Base-by-base conservation (phyloP, 768 basidiomycete species). In the Phanerochaete sordida region DNA sequence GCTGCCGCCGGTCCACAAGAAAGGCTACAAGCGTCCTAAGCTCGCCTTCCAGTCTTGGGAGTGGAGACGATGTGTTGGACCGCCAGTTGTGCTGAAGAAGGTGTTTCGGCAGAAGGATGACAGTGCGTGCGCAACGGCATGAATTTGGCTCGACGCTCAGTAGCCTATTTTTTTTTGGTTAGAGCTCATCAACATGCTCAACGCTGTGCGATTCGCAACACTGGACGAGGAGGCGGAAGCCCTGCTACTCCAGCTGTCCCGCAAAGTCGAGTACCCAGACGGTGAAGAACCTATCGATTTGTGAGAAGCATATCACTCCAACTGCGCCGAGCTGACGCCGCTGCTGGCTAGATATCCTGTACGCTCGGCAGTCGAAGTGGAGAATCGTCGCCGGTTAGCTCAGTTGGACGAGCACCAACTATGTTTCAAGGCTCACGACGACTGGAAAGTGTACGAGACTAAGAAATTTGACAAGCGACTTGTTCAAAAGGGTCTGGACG, bases 101-200 rank as follows among this genome's bases (percentile, higher is more conserved):
- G 94, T 96, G 6, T 96, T 95, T 76, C 79, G 94, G 37, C 94
- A 95, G 70, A 93, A 88, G 67, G 92, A 94, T 64, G 85, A 90
- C 78, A 71, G 88, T 85, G 51, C 27, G 69, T 19, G 6, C 2
- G 3, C 46, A 7, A 24, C 30, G 8, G n/a, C n/a, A n/a, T n/a
- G n/a, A n/a, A n/a, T n/a, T n/a, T n/a, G n/a, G n/a, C n/a, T n/a
- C n/a, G n/a, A n/a, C n/a, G n/a, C n/a, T n/a, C n/a, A n/a, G n/a
- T n/a, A n/a, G n/a, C n/a, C n/a, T n/a, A n/a, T n/a, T n/a, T 30
- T 31, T 7, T 21, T 19, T n/a, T 43, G 0, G n/a, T 6, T 33
- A 72, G 68, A 26, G 11, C 94, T 96, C 67, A 82, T 93, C 58
- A 81, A 91, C 66, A 91, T 95, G 84, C 76, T 96, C 39, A 95